These are phyloP conservation scores for Nemania bipapillata DNA, from an alignment of 2,329 filamentous ascomycete species.

Conservation along the genomic window DNA sequence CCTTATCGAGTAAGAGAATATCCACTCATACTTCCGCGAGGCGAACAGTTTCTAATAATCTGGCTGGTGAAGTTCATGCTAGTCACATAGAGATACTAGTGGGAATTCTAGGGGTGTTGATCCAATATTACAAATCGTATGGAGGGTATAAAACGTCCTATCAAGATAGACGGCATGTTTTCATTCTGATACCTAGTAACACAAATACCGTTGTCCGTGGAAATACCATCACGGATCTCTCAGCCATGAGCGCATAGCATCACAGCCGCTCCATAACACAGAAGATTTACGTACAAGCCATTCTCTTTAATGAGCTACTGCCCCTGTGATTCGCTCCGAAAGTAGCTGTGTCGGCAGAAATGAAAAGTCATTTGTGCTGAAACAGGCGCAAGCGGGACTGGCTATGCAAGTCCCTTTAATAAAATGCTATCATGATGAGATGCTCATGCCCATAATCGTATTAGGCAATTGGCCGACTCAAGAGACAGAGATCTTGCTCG, in stretches of 20 bases:
- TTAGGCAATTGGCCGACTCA: constrained; percentile 39
- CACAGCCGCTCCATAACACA: constrained; percentile 35
- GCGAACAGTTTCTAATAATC: neutral
- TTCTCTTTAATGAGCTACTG: constrained; percentile 19
- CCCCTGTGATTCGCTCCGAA: constrained; percentile 10
- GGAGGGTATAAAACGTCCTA: neutral
- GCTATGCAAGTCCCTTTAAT: constrained; percentile 33
- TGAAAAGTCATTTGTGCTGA: constrained; percentile 17
- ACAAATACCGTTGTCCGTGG: constrained; percentile 33
- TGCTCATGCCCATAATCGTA: constrained; percentile 32
- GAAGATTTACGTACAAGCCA: constrained; percentile 32
- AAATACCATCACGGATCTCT: constrained; percentile 35
- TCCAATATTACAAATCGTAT: constrained; percentile 10
- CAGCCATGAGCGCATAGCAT: constrained; percentile 23
- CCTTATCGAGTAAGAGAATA: neutral
- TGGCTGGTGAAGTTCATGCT: neutral
- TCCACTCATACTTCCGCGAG: neutral
- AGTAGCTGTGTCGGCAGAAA: constrained; percentile 21
- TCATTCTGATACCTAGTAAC: constrained; percentile 43
- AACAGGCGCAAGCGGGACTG: constrained; percentile 17
- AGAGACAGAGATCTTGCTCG: constrained; percentile 51
- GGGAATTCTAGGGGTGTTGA: neutral
- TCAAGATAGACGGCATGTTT: constrained; percentile 36
- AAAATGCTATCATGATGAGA: constrained; percentile 35
- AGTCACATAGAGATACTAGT: constrained; percentile 1